Evolutionary conservation across 768 basidiomycete species (phyloP).

Genomic region (Sistotremastrum niveocremeum): DNA sequence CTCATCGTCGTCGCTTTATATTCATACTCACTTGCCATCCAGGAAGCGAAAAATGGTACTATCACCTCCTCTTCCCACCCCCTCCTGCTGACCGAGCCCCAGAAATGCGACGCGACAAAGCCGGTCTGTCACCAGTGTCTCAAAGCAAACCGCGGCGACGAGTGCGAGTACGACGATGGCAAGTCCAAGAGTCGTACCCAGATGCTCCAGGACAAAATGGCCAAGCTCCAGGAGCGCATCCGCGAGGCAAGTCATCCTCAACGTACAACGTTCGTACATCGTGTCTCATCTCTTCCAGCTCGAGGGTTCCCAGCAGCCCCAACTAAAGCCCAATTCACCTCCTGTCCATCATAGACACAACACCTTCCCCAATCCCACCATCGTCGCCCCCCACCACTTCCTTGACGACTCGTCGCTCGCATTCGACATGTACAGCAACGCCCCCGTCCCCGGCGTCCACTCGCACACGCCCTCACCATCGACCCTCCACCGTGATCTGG

Average conservation of each 20-base stretch:
- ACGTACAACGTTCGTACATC: conserved; percentile 11
- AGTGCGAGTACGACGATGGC: conserved; percentile 49
- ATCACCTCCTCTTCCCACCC: not conserved
- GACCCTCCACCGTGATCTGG: too few species aligned
- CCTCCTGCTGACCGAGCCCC: conserved; percentile 1
- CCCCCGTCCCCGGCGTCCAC: too few species aligned
- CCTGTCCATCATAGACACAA: not conserved
- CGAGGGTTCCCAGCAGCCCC: conserved; percentile 11
- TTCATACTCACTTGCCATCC: conserved; percentile 1
- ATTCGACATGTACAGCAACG: too few species aligned
- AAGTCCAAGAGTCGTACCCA: conserved; percentile 47
- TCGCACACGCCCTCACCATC: too few species aligned
- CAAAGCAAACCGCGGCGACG: conserved; percentile 36
- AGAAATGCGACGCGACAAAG: conserved; percentile 51
- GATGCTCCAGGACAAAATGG: conserved; percentile 41
- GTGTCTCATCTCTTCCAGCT: conserved; percentile 24
- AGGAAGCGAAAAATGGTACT: conserved; percentile 33
- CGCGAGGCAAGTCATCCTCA: conserved; percentile 18
- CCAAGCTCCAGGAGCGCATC: conserved; percentile 36
- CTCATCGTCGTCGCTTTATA: not conserved
- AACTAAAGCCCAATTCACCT: not conserved
- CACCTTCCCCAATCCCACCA: conserved; percentile 9
- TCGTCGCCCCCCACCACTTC: conserved; percentile 3
- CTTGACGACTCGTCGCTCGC: not conserved
- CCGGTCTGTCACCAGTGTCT: conserved; percentile 43